A percentile compares a stretch with the other conserved stretches of the same genome.
phyloP scores from a whole-genome alignment of 2,329 filamentous ascomycete genomes.

The Magnaporthales sp. region DNA sequence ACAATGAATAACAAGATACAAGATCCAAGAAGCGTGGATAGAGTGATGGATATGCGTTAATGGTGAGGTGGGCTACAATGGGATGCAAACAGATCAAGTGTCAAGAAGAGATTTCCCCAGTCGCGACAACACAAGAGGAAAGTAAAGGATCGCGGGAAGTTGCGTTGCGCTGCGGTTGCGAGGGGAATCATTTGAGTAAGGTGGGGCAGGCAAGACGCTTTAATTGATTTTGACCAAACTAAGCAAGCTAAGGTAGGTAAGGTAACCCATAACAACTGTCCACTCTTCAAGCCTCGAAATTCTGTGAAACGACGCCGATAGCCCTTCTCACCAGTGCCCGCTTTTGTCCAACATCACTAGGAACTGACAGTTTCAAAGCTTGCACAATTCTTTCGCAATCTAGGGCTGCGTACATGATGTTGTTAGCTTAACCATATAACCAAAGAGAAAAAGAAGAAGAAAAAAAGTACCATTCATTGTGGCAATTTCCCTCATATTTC shows the following conservation, averaged over 20 bases:
- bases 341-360: no score
- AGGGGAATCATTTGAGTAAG: not conserved
- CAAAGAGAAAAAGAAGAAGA: no score
- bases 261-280: no score
- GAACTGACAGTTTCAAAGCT: no score
- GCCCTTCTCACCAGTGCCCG: no score
- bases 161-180: constrained; percentile 1
- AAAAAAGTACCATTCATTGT: no score
- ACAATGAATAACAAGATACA: not conserved
- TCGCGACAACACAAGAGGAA: not conserved
- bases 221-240: not conserved
- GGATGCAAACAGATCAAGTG: not conserved
- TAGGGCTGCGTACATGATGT: no score
- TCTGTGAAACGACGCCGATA: no score
- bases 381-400: no score
- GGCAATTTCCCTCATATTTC: no score
- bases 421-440: no score
- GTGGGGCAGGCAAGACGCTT: not conserved
- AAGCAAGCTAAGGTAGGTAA: not conserved
- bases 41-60: not conserved
- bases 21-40: not conserved
- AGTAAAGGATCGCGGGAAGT: not conserved
- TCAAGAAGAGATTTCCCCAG: not conserved
- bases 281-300: no score
- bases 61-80: not conserved